Base-by-base conservation (phyloP, 2,329 filamentous ascomycete genomes). In the Capronia americana region DNA sequence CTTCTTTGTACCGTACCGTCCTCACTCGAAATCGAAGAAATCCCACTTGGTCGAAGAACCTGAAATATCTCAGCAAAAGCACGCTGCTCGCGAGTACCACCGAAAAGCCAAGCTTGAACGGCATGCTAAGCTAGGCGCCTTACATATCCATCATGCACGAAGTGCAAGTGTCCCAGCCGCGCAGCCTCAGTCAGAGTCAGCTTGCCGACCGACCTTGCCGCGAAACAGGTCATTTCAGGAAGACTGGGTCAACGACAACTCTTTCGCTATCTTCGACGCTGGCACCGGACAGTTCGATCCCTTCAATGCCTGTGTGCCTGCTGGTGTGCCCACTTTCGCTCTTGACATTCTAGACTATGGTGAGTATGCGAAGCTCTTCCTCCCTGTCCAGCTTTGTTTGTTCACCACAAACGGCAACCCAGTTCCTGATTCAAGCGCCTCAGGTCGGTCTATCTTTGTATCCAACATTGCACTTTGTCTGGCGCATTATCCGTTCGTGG, bases 11-110 rank as follows among this genome's bases (percentile, higher is more conserved):
- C 63, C 63, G 1, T 69, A 69, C 50, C 32, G 61, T 10, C 51
- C 61, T 23, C 28, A 56, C 6, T 61, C 55, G 20, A 53, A 41
- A 24, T 41, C 55, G 28, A 28, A 38, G 11, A 41, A 48, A 30
- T 26, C 64, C 24, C 30, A 23, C 23, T 50, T 44, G 2, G 46
- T 14, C 12, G 17, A 61, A 23, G 44, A 44, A 24, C 53, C 38
- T 20, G 50, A 26, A 12, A 64, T 69, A 3, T 64, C 66, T n/a
- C 66, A 66, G 51, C 66, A 66, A 44, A 66, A 64, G 48, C 66
- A 69, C 55, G 66, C 66, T 44, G 66, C 63, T 24, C 59, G 63
- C 2, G 66, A 69, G 44, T 66, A 66, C 51, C 66, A 69, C 30
- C 44, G 66, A 50, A 66, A 65, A 24, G 60, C 51, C 53, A 69